A percentile compares a stretch with the other conserved stretches of the same genome.
phyloP scores from a whole-genome alignment of 768 basidiomycete species.

The Rhodotorula taiwanensis region DNA sequence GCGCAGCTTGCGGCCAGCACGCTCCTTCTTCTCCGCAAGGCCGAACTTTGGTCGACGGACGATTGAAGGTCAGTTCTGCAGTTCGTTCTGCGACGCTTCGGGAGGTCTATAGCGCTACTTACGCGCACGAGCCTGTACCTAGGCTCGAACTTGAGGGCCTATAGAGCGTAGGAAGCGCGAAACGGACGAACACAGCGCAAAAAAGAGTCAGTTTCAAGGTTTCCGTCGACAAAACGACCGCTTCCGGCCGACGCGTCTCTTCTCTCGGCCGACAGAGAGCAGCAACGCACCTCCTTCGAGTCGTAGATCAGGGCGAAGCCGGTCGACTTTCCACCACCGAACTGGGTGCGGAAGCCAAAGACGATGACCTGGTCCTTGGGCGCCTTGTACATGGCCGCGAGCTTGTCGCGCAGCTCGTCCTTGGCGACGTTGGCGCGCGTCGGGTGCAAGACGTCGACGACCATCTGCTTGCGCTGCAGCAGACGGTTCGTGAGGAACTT shows the following conservation, averaged over 20 bases:
- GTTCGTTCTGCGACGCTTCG: neutral
- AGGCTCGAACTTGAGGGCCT: conserved; percentile 86
- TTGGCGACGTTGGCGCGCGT: conserved; percentile 88
- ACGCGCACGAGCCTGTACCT: conserved; percentile 90
- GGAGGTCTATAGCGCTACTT: conserved; percentile 45
- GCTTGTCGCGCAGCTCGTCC: conserved; percentile 82
- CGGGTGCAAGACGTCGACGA: conserved; percentile 85
- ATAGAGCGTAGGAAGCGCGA: too few species aligned
- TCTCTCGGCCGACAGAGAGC: neutral
- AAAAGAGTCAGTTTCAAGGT: conserved; percentile 63
- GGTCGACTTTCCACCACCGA: conserved; percentile 96
- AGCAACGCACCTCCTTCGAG: conserved; percentile 63
- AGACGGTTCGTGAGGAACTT: conserved; percentile 99
- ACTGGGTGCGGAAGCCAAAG: conserved; percentile 89
- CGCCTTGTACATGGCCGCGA: conserved; percentile 85
- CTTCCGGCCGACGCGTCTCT: too few species aligned
- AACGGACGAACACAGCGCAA: neutral
- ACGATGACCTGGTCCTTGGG: conserved; percentile 83
- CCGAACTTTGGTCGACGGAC: conserved; percentile 43
- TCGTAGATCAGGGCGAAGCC: conserved; percentile 98
- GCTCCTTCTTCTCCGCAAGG: conserved; percentile 65
- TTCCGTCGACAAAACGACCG: too few species aligned
- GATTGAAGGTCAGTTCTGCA: neutral
- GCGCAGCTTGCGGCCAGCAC: conserved; percentile 90
- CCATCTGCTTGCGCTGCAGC: conserved; percentile 88